A percentile compares a stretch with the other conserved stretches of the same genome.
Evolutionary conservation across 2,329 filamentous ascomycete species (phyloP).

Genomic region (Tetracladium maxilliforme): DNA sequence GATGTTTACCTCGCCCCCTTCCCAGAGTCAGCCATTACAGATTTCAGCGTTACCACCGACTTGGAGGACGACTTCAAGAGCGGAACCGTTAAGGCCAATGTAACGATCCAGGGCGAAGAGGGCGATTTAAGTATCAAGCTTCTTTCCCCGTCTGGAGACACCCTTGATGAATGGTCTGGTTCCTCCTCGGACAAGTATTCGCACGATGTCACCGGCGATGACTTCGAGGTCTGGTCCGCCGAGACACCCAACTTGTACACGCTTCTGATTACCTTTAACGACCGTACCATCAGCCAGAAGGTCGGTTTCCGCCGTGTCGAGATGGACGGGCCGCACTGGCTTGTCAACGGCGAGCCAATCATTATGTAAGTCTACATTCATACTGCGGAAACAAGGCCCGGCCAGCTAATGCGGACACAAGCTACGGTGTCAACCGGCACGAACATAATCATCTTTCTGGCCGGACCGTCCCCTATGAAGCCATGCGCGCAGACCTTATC

Average conservation of each 20-base stretch:
- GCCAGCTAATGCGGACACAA: too few species aligned
- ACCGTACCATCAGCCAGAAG: slow-evolving; percentile 14
- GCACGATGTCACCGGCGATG: slow-evolving; percentile 15
- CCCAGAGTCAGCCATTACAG: slow-evolving; percentile 23
- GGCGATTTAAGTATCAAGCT: too few species aligned
- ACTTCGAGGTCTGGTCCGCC: slow-evolving; percentile 33
- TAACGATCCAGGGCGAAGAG: slow-evolving; percentile 7
- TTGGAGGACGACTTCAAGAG: slow-evolving; percentile 24
- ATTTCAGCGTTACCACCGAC: slow-evolving; percentile 25
- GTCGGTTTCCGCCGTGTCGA: slow-evolving; percentile 34
- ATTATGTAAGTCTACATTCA: slow-evolving; percentile 33
- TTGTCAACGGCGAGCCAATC: slow-evolving; percentile 33
- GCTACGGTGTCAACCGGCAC: slow-evolving; percentile 54
- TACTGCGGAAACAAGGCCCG: slow-evolving; percentile 39
- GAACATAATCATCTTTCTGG: slow-evolving; percentile 50
- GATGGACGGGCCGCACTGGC: slow-evolving; percentile 27
- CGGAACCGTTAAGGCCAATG: slow-evolving; percentile 22
- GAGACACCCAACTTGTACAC: slow-evolving; percentile 32
- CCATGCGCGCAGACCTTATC: slow-evolving; percentile 40
- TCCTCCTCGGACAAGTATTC: too few species aligned
- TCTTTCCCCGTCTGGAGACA: too few species aligned
- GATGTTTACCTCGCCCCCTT: slow-evolving; percentile 32
- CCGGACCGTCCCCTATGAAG: slow-evolving; percentile 33
- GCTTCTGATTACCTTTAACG: slow-evolving; percentile 18
- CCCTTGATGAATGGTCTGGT: too few species aligned